These are phyloP conservation scores for Cystobasidium pallidum DNA, from an alignment of 1,284 basidiomycete genomes.

Conservation along the genomic window DNA sequence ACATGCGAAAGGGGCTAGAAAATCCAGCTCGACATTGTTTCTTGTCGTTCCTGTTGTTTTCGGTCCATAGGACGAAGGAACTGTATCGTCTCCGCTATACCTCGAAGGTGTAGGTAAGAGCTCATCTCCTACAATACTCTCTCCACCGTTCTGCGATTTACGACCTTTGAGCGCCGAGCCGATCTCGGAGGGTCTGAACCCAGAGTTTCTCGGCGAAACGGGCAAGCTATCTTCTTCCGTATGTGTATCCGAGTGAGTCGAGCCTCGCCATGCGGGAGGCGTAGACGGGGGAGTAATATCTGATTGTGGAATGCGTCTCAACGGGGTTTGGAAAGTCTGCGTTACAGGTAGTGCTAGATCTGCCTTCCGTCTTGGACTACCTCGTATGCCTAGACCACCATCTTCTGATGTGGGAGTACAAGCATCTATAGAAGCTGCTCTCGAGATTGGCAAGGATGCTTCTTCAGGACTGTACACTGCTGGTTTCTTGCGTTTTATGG, in stretches of 20 bases:
- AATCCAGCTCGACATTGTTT: background rate
- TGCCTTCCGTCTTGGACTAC: conserved; percentile 2
- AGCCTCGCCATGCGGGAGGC: conserved; percentile 18
- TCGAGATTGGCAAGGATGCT: conserved; percentile 2
- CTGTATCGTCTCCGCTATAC: background rate
- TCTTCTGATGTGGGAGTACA: conserved; percentile 11
- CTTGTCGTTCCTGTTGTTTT: conserved; percentile 5
- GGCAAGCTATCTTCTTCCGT: conserved; percentile 36
- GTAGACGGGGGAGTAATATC: conserved; percentile 27
- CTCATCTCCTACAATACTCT: background rate
- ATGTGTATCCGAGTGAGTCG: conserved; percentile 10
- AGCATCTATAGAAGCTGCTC: conserved; percentile 19
- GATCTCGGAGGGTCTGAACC: background rate
- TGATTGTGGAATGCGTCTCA: conserved; percentile 8
- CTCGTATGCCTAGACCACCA: background rate
- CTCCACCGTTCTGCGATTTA: conserved; percentile 17
- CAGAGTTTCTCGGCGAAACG: conserved; percentile 15
- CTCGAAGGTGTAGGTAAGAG: background rate
- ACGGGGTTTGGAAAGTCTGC: conserved; percentile 19
- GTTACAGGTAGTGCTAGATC: conserved; percentile 16
- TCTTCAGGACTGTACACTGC: conserved; percentile 14
- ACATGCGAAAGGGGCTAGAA: conserved; percentile 7
- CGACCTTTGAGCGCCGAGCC: background rate
- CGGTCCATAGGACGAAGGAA: background rate
- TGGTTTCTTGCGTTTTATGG: conserved; percentile 26